These are phyloP conservation scores for Penicillium manginii DNA, from an alignment of 495 filamentous ascomycete species.

Conservation along the genomic window DNA sequence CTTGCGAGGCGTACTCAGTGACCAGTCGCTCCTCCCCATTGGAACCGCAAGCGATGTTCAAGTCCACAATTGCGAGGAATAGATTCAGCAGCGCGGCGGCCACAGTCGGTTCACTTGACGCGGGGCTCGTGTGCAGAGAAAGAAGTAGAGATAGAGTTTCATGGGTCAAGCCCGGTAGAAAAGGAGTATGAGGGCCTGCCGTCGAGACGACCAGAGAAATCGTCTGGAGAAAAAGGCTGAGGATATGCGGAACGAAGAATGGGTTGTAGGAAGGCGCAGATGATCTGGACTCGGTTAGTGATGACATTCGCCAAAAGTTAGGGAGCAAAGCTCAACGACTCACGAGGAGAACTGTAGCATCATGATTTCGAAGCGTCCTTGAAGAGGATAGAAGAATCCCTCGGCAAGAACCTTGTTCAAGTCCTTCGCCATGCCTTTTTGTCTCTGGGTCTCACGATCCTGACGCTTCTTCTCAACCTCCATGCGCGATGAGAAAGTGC, in stretches of 20 bases:
- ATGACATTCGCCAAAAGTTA: neutral
- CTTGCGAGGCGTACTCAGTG: slow-evolving; percentile 45
- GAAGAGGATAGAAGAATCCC: slow-evolving; percentile 81
- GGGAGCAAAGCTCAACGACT: slow-evolving; percentile 8
- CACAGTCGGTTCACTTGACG: slow-evolving; percentile 62
- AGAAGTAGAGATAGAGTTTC: slow-evolving; percentile 52
- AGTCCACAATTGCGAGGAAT: slow-evolving; percentile 78
- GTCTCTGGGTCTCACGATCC: slow-evolving; percentile 43
- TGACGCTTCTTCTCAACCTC: slow-evolving; percentile 67
- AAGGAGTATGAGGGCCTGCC: slow-evolving; percentile 49
- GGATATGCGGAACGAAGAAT: slow-evolving; percentile 48
- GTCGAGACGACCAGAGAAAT: slow-evolving; percentile 54
- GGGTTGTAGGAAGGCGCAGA: slow-evolving; percentile 43
- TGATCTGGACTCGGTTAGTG: slow-evolving; percentile 28
- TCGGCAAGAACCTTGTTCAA: slow-evolving; percentile 74
- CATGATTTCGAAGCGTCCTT: slow-evolving; percentile 50
- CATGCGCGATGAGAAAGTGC: slow-evolving; percentile 75
- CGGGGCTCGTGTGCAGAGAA: slow-evolving; percentile 43
- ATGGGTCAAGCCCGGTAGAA: slow-evolving; percentile 47
- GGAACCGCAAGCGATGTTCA: slow-evolving; percentile 64
- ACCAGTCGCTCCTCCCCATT: slow-evolving; percentile 71
- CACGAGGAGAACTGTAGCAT: slow-evolving; percentile 50
- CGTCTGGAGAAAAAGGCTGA: slow-evolving; percentile 56
- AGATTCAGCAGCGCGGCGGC: slow-evolving; percentile 76
- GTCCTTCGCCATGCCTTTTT: slow-evolving; percentile 67